Evolutionary conservation across 192 early-diverging fungal species (phyloP).

Genomic region (Backusella tarrabulga): DNA sequence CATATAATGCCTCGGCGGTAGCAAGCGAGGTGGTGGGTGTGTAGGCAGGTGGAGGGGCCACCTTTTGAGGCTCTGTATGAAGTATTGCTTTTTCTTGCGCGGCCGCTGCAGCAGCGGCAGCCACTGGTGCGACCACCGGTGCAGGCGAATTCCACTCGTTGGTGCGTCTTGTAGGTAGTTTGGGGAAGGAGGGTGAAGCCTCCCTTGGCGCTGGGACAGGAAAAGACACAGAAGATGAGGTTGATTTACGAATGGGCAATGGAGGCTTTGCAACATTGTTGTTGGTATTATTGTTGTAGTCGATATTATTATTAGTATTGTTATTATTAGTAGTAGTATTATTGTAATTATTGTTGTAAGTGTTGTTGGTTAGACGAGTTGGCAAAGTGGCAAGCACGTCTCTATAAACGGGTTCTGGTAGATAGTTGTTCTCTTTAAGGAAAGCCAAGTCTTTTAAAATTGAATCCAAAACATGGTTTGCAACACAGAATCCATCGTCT

Average conservation of each 20-base stretch:
- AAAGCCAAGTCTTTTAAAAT: conserved; percentile 28
- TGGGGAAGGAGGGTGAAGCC: conserved; percentile 5
- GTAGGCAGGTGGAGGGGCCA: conserved; percentile 19
- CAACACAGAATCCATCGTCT: conserved; percentile 13
- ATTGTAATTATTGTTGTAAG: background rate
- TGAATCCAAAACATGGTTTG: conserved; percentile 25
- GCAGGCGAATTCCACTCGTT: conserved; percentile 9
- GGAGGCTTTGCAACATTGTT: conserved; percentile 6
- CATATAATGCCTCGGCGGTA: conserved; percentile 58
- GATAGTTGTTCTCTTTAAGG: conserved; percentile 24
- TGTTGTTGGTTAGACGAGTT: background rate
- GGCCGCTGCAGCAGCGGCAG: background rate
- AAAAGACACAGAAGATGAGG: background rate
- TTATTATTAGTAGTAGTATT: background rate
- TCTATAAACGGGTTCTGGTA: conserved; percentile 20
- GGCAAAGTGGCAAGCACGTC: conserved; percentile 19
- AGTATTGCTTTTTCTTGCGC: background rate
- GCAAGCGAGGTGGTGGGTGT: background rate
- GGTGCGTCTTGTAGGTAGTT: conserved; percentile 18
- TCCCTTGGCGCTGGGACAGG: background rate
- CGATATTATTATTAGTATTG: background rate
- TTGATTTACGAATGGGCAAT: conserved; percentile 28
- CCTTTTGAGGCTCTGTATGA: conserved; percentile 3
- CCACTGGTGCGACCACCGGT: background rate
- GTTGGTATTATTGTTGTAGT: background rate